Base-by-base conservation (phyloP, 2,329 filamentous ascomycete genomes). In the Davidsoniella neocaledoniae region DNA sequence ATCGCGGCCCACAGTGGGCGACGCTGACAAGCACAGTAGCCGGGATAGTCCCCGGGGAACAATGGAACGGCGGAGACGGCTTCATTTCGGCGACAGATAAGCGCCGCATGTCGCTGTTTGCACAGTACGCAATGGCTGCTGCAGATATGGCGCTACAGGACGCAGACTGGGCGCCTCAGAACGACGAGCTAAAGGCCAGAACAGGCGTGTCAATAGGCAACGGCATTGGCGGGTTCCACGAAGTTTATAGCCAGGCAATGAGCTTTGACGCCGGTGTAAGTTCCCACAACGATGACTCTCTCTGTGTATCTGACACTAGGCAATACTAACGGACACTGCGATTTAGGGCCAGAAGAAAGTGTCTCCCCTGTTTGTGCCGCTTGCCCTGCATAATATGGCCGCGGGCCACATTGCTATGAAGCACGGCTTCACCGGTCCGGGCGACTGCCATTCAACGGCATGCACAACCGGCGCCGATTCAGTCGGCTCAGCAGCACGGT, bases 381-480 rank as follows among this genome's bases (percentile, higher is more conserved):
- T 86, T 57, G 78, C 96, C 6, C 72, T 98, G 46, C 94, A 94
- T 66, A 98, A 98, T 62, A 76, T 98, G 56, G 91, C 86, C 0
- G 91, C 91, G 8, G 91, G 91, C 0, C 90, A 96, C 61, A 79
- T 96, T 37, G 90, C 90, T 23, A 96, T 98, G 80, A 83, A 79
- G 57, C 80, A 91, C 65, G 85, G 86, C 16, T 83, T 98, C 60
- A 68, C 84, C 63, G 91, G 91, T 0, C 91, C 91, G 4, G 95
- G 94, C 60, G 91, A 95, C 64, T 78, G 90, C 1, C 86, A 78
- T 38, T 94, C 90, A 0, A 98, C 91, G 10, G 91, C 91, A 52
- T 98, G 91, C 63, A 96, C 91, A 0, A 98, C 91, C 0, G 91
- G 91, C 9, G 86, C 90, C 1, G 91, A 98, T 66, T 87, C 88